A percentile compares a stretch with the other conserved stretches of the same genome.
phyloP scores from a whole-genome alignment of 345 rosid genomes.

The Odontarrhena argentea region DNA sequence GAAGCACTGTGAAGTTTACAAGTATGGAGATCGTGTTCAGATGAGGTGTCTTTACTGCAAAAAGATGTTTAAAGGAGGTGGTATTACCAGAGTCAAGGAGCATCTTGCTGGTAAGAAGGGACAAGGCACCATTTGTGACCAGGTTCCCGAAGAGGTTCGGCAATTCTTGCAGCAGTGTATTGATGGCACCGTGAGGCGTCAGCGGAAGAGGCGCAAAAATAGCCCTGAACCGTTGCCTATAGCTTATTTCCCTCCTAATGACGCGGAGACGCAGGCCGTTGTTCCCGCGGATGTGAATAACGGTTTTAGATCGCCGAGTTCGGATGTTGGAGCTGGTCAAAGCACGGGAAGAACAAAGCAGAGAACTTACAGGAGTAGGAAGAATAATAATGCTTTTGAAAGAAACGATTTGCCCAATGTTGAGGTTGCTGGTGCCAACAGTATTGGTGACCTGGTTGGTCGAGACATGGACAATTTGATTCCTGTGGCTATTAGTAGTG shows the following conservation, averaged over 20 bases:
- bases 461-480: constrained; percentile 42
- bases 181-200: constrained; percentile 66
- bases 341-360: constrained; percentile 41
- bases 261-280: constrained; percentile 36
- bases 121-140: constrained; percentile 73
- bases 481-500: constrained; percentile 46
- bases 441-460: constrained; percentile 34
- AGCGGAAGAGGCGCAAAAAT: constrained; percentile 68
- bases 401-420: constrained; percentile 49
- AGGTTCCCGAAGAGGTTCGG: constrained; percentile 68
- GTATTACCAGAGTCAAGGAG: constrained; percentile 93
- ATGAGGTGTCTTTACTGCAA: constrained; percentile 77
- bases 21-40: constrained; percentile 72
- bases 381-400: constrained; percentile 47
- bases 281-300: constrained; percentile 47
- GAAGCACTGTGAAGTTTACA: constrained; percentile 84
- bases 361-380: constrained; percentile 45
- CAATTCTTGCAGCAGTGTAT: constrained; percentile 62
- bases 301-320: constrained; percentile 34
- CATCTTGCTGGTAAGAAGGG: constrained; percentile 93
- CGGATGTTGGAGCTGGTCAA: constrained; percentile 28
- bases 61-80: constrained; percentile 90
- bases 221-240: constrained; percentile 50
- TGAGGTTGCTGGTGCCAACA: constrained; percentile 35
- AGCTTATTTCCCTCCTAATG: constrained; percentile 49